Evolutionary conservation across 2,329 filamentous ascomycete genomes (phyloP).

Genomic region (Paecilomyces niveus): DNA sequence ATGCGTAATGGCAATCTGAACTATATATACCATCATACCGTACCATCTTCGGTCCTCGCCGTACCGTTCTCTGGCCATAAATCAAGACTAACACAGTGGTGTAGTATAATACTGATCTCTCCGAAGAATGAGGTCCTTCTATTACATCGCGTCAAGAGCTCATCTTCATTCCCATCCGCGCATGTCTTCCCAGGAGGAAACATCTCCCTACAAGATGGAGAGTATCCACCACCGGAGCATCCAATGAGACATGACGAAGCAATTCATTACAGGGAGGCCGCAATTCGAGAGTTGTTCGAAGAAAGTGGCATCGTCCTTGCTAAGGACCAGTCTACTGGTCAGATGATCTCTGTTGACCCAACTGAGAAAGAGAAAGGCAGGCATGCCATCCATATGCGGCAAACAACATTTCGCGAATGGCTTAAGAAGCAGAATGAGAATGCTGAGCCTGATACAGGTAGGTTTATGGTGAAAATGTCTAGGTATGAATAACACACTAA

Average conservation of each 20-base stretch:
- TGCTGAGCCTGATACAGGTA: slow-evolving; percentile 53
- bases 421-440: slow-evolving; percentile 32
- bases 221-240: slow-evolving; percentile 43
- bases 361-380: slow-evolving; percentile 59
- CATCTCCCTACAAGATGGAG: slow-evolving; percentile 68
- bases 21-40: neutral
- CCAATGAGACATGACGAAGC: slow-evolving; percentile 62
- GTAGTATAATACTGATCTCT: slow-evolving; percentile 75
- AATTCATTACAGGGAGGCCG: slow-evolving; percentile 68
- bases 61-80: neutral
- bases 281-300: slow-evolving; percentile 88
- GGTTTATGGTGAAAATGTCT: neutral
- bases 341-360: slow-evolving; percentile 55
- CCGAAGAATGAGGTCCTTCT: slow-evolving; percentile 81
- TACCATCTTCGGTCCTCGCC: neutral
- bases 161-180: slow-evolving; percentile 77
- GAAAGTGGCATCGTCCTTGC: slow-evolving; percentile 86
- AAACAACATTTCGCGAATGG: slow-evolving; percentile 62
- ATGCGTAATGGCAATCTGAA: neutral
- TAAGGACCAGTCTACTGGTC: slow-evolving; percentile 28
- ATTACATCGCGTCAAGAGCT: slow-evolving; percentile 76
- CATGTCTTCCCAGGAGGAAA: slow-evolving; percentile 94
- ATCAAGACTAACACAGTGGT: neutral
- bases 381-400: slow-evolving; percentile 59
- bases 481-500: neutral